Percentiles rank a stretch among this genome's conserved stretches.
Conservation (phyloP, 345 rosid species). For the Eucalyptus curtisii region DNA sequence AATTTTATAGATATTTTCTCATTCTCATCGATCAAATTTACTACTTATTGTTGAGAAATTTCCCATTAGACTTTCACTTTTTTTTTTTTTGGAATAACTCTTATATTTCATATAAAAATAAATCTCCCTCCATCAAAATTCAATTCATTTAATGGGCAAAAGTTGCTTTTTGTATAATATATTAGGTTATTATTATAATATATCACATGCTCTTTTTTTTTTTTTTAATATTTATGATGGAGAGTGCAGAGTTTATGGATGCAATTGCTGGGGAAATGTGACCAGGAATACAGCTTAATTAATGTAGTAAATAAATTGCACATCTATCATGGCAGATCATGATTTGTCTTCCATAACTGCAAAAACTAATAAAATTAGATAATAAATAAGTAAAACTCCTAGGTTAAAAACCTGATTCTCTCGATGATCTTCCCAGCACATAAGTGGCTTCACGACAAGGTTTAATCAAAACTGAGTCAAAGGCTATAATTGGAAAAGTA, state of each 20-base stretch:
- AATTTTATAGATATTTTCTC: background rate
- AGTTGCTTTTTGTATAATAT: background rate
- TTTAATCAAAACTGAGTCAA: background rate
- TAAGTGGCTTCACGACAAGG: background rate
- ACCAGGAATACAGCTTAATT: background rate
- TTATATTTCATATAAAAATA: background rate
- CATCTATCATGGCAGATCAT: background rate
- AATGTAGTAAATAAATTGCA: background rate
- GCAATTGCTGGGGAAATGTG: background rate
- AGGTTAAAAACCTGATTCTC: background rate
- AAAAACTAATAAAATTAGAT: background rate
- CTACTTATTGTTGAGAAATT: background rate
- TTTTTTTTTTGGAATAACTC: background rate
- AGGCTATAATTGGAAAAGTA: background rate
- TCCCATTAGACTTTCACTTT: background rate
- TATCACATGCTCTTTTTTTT: background rate
- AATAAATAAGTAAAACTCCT: background rate
- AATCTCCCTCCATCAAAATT: background rate
- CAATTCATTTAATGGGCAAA: background rate
- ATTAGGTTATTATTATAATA: background rate
- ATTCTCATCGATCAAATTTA: background rate
- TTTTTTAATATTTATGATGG: background rate
- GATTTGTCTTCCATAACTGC: background rate
- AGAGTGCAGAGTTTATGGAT: background rate
- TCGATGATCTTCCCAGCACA: too few species aligned